These are phyloP conservation scores for Prunus yedoensis DNA, from an alignment of 331 rosid species.

Conservation along the genomic window DNA sequence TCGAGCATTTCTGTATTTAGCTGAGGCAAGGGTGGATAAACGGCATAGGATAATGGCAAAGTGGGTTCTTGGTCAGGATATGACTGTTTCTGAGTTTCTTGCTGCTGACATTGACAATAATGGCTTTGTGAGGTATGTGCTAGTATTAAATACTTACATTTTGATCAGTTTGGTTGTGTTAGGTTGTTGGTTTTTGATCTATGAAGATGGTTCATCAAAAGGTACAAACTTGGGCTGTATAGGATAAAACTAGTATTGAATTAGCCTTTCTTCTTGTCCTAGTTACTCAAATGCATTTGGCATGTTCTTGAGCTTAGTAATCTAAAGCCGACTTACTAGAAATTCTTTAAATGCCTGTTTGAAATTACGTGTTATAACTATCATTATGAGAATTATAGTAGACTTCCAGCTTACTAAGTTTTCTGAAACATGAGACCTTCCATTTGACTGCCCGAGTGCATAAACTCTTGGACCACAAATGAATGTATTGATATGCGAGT, in stretches of 20 bases:
- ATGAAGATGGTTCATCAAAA: neutral
- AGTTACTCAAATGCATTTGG: neutral
- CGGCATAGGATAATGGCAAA: slow-evolving; percentile 92
- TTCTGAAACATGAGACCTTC: neutral
- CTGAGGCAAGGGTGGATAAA: slow-evolving; percentile 97
- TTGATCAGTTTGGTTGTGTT: neutral
- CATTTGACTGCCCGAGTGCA: neutral
- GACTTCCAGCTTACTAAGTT: neutral
- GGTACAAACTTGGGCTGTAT: neutral
- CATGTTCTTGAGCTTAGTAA: neutral
- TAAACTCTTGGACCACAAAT: neutral
- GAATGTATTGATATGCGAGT: too few species aligned
- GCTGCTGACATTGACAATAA: slow-evolving; percentile 95
- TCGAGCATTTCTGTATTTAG: slow-evolving; percentile 83
- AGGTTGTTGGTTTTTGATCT: neutral
- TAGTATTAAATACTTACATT: neutral
- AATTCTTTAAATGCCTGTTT: neutral
- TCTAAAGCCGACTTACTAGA: neutral
- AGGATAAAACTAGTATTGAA: neutral
- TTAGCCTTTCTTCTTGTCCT: neutral
- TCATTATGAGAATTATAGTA: neutral
- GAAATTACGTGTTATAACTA: neutral
- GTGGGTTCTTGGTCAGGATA: slow-evolving; percentile 96
- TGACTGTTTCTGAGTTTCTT: slow-evolving; percentile 90
- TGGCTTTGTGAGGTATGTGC: slow-evolving; percentile 83